Base-by-base conservation (phyloP, 2,329 filamentous ascomycete genomes). In the Parastagonospora avenae region DNA sequence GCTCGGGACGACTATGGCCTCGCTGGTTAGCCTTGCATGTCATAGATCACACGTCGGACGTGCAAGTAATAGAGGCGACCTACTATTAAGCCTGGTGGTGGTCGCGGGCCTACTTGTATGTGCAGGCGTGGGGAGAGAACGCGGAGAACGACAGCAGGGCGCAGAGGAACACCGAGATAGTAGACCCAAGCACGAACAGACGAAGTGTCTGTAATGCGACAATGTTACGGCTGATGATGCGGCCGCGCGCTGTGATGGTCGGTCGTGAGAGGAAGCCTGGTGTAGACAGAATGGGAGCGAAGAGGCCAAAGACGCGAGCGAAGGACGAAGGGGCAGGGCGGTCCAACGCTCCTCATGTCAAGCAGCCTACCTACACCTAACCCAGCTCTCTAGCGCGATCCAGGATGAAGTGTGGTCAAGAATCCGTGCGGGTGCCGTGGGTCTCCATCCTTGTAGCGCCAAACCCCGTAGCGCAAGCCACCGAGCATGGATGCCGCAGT, bases 121-220 rank as follows among this genome's bases (percentile, higher is more conserved):
- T 24, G 19, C 19, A 54, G 56, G 60, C 55, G 55, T 51, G 61
- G 53, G 57, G 52, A 64, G 56, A 55, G 52, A 55, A 56, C 57
- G 62, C 58, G 51, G 60, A 59, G 60, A 61, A 62, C 31, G 54
- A 55, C 60, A 60, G 59, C 56, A 64, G 59, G 45, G 59, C 57
- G 62, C 58, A 50, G 54, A 57, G 47, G 56, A 59, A 55, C 50
- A 54, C 56, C 38, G 44, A 50, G 33, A 47, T 40, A 37, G 52
- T 55, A 40, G 46, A 52, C 48, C 50, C 45, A 35, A 46, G 50
- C 47, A 46, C 43, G 51, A 47, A 42, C 43, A 46, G 36, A 38
- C n/a, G 48, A 9, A 14, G 41, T 35, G 27, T 31, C 9, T 31
- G 40, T 32, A 46, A 41, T 19, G 56, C 47, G 52, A 39, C 50